A percentile compares a stretch with the other conserved stretches of the same genome.
phyloP scores from a whole-genome alignment of 805 yeast species.

The Tetrapisispora pingtungensis region DNA sequence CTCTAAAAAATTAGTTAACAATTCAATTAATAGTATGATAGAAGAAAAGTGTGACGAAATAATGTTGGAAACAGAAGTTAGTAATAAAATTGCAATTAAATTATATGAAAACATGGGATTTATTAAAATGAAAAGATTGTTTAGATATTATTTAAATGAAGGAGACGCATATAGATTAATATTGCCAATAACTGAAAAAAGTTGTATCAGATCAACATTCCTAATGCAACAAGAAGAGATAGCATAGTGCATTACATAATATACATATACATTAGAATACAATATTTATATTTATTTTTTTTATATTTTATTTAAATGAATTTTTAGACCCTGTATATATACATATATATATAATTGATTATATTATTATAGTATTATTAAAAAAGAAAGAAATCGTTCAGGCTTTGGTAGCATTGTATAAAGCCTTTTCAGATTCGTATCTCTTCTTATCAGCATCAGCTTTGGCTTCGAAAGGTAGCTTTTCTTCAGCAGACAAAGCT shows the following conservation, averaged over 20 bases:
- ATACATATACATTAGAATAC: neutral
- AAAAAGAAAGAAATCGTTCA: too few relatives aligned
- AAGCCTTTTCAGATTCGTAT: slow-evolving; percentile 92
- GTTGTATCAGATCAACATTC: slow-evolving; percentile 48
- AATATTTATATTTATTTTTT: too few relatives aligned
- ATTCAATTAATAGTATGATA: slow-evolving; percentile 56
- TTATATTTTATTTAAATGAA: neutral
- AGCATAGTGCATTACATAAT: neutral
- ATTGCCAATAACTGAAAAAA: slow-evolving; percentile 61
- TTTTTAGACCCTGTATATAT: neutral
- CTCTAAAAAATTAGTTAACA: slow-evolving; percentile 60
- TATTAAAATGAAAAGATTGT: slow-evolving; percentile 61
- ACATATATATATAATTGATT: too few relatives aligned
- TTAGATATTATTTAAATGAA: slow-evolving; percentile 80
- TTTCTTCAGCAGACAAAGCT: slow-evolving; percentile 72
- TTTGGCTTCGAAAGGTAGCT: slow-evolving; percentile 82
- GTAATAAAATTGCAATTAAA: slow-evolving; percentile 57
- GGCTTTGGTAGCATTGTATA: slow-evolving; percentile 44
- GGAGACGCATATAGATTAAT: slow-evolving; percentile 88
- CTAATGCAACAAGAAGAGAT: slow-evolving; percentile 12
- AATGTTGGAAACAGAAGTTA: slow-evolving; percentile 87
- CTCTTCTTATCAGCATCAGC: slow-evolving; percentile 96
- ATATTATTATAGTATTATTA: too few relatives aligned
- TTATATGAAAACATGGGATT: slow-evolving; percentile 73
- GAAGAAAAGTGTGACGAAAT: slow-evolving; percentile 70